Evolutionary conservation across 164 flowering plant genomes (phyloP).

Genomic region (Nymphaea thermarum): DNA sequence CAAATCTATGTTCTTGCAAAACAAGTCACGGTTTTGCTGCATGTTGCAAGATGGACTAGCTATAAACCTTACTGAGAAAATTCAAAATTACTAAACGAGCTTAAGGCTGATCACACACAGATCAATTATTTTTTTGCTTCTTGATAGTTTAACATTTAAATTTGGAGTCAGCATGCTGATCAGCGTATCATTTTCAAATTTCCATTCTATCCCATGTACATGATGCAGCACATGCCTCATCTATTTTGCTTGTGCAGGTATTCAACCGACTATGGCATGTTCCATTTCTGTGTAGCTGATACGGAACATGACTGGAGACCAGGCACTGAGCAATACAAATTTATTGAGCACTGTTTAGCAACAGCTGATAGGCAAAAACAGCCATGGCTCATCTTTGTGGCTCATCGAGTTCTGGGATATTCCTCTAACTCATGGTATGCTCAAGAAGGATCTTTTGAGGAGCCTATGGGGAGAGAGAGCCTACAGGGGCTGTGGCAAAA

Average conservation of each 20-base stretch:
- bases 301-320: constrained; percentile 96
- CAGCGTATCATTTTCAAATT: no score
- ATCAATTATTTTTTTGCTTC: no score
- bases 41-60: no score
- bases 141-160: no score
- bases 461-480: constrained; percentile 89
- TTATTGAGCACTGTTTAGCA: constrained; percentile 78
- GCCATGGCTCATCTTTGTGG: constrained; percentile 91
- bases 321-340: constrained; percentile 76
- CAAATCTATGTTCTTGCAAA: no score
- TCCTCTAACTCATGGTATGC: constrained; percentile 53
- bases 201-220: no score
- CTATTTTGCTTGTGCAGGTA: constrained; percentile 37
- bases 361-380: constrained; percentile 80
- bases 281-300: constrained; percentile 81
- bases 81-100: no score
- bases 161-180: no score
- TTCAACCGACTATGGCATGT: constrained; percentile 89
- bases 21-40: no score
- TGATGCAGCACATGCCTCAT: no score
- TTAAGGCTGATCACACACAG: no score
- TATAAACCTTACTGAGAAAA: no score
- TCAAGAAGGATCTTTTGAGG: constrained; percentile 68
- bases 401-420: constrained; percentile 89
- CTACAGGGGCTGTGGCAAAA: constrained; percentile 94